phyloP scores from a whole-genome alignment of 2,329 filamentous ascomycete genomes.

The Dactylellina leptospora region DNA sequence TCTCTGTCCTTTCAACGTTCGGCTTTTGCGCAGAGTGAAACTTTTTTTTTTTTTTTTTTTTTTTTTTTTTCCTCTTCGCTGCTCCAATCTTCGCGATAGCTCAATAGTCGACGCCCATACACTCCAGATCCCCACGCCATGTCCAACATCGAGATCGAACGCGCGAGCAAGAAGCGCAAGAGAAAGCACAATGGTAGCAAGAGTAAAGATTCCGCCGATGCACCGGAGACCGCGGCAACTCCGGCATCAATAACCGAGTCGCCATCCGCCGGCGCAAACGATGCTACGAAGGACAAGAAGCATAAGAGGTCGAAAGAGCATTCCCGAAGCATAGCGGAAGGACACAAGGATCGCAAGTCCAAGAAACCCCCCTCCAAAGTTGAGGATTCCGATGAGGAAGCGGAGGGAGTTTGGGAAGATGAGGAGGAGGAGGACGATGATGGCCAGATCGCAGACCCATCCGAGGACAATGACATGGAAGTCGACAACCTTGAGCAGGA shows the following conservation, averaged over 20 bases:
- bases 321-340: conserved; percentile 2
- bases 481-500: conserved; percentile 57
- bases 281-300: conserved; percentile 16
- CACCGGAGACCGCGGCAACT: neutral
- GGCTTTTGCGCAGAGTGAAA: conserved; percentile 25
- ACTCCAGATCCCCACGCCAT: conserved; percentile 14
- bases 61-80: conserved; percentile 4
- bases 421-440: conserved; percentile 33
- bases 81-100: conserved; percentile 13
- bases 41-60: conserved; percentile 30
- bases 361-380: conserved; percentile 11
- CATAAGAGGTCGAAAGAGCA: conserved; percentile 32
- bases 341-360: conserved; percentile 29
- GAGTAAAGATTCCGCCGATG: conserved; percentile 11
- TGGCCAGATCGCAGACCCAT: conserved; percentile 12
- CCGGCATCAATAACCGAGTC: neutral
- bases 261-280: conserved; percentile 4
- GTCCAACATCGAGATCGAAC: conserved; percentile 43
- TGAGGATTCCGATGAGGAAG: neutral
- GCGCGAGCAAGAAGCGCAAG: conserved; percentile 52
- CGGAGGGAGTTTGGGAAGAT: neutral
- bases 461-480: conserved; percentile 3
- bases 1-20: neutral
- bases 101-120: conserved; percentile 6
- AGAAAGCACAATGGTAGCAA: conserved; percentile 50